Base-by-base conservation (phyloP, 202 grass and related monocot species). In the Musa balbisiana region DNA sequence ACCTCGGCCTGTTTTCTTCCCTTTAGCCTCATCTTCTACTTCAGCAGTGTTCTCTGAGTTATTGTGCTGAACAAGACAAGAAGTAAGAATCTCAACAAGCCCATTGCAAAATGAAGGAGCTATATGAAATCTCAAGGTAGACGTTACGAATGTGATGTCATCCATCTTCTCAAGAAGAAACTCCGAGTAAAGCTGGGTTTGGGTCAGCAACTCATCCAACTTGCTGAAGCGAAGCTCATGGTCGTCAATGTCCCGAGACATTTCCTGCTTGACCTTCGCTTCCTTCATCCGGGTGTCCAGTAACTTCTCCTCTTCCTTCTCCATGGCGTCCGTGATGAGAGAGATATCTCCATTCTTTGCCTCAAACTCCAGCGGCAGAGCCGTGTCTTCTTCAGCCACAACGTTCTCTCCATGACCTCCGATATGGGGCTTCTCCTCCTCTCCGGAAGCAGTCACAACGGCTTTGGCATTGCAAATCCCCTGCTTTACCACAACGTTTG, bases 91-190 rank as follows among this genome's bases (percentile, higher is more conserved):
- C 43, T 80, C 17, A 77, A 22, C 19, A 52, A 49, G 12, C 10
- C 27, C 66, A 67, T 49, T 20, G 24, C 11, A 10, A 54, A 69
- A 25, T 20, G 66, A 52, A 54, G 12, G 11, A 52, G 53, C 20
- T 73, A 62, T 24, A 49, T 49, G 78, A 3, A 52, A 19, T 54
- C 59, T 59, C 3, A 15, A 51, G 1, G 67, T 8, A 62, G 53
- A 11, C 27, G 23, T 19, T 83, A 98, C 95, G 71, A 81, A 83
- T 2, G 83, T 86, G 9, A 99, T 94, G 20, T 86, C 72, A 49
- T 99, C 95, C 95, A 99, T 99, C 70, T 93, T 99, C 82, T 99
- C 91, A 8, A 99, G 89, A 1, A 99, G 87, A 54, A 99, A 99
- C 78, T 94, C 81, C 0, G 95, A 94, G 73, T 83, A 98, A 19